Base-by-base conservation (phyloP, 805 yeast genomes). In the Candida qinlingensis region DNA sequence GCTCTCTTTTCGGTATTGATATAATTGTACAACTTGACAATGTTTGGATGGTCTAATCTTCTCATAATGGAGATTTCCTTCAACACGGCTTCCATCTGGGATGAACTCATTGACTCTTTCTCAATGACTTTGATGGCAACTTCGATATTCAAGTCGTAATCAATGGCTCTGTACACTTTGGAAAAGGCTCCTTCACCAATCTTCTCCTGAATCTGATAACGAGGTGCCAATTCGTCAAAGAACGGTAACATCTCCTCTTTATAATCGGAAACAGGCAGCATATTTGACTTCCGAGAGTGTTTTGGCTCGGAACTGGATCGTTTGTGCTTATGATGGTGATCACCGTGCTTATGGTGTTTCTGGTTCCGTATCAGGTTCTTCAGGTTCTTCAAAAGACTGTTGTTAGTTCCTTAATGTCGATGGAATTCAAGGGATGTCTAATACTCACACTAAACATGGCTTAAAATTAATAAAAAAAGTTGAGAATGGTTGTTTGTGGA, bases 161-260 rank as follows among this genome's bases (percentile, higher is more conserved):
- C 71, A n/a, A 58, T 44, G 28, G 88, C 91, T 46, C 78, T 77
- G 65, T 80, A 83, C 13, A 87, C 95, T 31, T 79, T 75, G 4
- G 91, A 84, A 55, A 87, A 87, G 0, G 95, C 91, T 28, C 95
- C 95, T 63, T 87, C 94, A 7, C 95, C 95, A 53, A 87, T 75
- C 58, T 75, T 74, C 40, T 70, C 70, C 4, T 73, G 46, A 29
- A 79, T 58, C 45, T 63, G 63, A 55, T 75, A 79, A 4, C 64
- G 53, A 11, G 59, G 58, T 3, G 37, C 41, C n/a, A 61, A 45
- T 25, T 59, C 63, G 29, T 52, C 37, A 42, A 50, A 59, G 12
- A 41, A 40, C 0, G 57, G 61, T 3, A 54, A 26, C 10, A 19
- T 19, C 19, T 19, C 19, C 19, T 19, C 19, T 19, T 28, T 7